These are phyloP conservation scores for Mycosarcoma mackinlayi DNA, from an alignment of 1,284 basidiomycete species.

Conservation along the genomic window DNA sequence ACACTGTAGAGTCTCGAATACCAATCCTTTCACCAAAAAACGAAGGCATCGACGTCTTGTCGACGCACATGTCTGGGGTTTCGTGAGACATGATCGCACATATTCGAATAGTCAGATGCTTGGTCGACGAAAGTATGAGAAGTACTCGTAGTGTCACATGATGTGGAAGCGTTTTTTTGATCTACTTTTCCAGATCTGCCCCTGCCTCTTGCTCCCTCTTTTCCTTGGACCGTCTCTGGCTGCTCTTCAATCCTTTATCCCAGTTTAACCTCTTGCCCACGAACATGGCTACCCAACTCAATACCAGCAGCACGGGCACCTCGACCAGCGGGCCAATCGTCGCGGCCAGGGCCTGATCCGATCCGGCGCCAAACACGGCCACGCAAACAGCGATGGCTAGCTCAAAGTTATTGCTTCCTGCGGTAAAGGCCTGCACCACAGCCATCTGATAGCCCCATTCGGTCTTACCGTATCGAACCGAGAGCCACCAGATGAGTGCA, in stretches of 20 bases:
- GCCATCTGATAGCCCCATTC: constrained; percentile 68
- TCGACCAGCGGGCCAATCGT: constrained; percentile 65
- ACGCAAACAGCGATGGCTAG: constrained; percentile 85
- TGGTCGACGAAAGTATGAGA: no score
- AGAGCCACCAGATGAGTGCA: constrained; percentile 70
- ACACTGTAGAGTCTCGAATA: no score
- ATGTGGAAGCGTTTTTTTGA: no score
- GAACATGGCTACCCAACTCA: constrained; percentile 79
- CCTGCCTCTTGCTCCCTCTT: background rate
- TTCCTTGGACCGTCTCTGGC: constrained; percentile 5
- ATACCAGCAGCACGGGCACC: constrained; percentile 77
- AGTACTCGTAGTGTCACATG: no score
- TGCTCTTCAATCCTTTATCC: constrained; percentile 26
- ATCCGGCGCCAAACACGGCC: constrained; percentile 73
- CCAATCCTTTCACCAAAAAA: background rate
- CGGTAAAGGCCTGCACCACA: constrained; percentile 71
- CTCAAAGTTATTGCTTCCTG: constrained; percentile 71
- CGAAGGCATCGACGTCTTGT: no score
- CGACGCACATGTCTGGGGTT: no score
- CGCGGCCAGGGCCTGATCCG: constrained; percentile 50
- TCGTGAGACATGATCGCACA: no score
- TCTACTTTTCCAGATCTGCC: constrained; percentile 27
- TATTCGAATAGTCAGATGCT: no score
- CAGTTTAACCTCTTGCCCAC: constrained; percentile 68
- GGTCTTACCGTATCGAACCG: constrained; percentile 47